Percentiles rank a stretch among this genome's conserved stretches.
Conservation (phyloP, 441 rosid genomes). For the Adansonia rubrostipa region DNA sequence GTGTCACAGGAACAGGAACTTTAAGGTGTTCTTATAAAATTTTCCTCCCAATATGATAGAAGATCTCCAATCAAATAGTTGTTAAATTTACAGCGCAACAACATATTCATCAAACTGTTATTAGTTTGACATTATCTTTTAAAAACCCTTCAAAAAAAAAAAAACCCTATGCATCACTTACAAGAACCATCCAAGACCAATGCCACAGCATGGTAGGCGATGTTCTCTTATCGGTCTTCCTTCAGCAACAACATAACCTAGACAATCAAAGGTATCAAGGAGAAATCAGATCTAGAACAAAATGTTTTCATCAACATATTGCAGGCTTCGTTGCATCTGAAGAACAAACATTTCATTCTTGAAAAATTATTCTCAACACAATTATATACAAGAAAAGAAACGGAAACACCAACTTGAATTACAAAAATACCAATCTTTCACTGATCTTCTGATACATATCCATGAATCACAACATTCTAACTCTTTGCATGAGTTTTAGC, state of each 20-base stretch:
- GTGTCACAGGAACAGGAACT: neutral
- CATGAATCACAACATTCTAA: neutral
- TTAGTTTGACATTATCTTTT: neutral
- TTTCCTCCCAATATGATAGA: neutral
- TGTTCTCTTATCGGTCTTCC: slow-evolving; percentile 81
- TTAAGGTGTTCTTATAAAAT: neutral
- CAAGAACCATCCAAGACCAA: slow-evolving; percentile 90
- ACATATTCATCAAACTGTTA: slow-evolving; percentile 15
- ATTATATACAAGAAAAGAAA: slow-evolving; percentile 5
- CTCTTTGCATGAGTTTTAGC: neutral
- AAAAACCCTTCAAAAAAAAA: neutral
- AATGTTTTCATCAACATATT: neutral
- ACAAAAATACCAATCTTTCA: neutral
- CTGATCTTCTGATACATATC: slow-evolving; percentile 2
- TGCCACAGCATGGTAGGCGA: slow-evolving; percentile 91
- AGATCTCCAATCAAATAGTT: neutral
- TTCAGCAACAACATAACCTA: slow-evolving; percentile 84
- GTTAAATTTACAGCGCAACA: neutral
- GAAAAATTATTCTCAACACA: neutral
- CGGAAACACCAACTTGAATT: neutral
- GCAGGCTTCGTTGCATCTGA: neutral
- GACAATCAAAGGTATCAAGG: slow-evolving; percentile 13
- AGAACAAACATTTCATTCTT: neutral
- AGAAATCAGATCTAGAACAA: neutral
- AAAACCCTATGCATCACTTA: slow-evolving; percentile 45